Evolutionary conservation across 2,329 filamentous ascomycete genomes (phyloP).

Genomic region (Ascochyta rabiei): DNA sequence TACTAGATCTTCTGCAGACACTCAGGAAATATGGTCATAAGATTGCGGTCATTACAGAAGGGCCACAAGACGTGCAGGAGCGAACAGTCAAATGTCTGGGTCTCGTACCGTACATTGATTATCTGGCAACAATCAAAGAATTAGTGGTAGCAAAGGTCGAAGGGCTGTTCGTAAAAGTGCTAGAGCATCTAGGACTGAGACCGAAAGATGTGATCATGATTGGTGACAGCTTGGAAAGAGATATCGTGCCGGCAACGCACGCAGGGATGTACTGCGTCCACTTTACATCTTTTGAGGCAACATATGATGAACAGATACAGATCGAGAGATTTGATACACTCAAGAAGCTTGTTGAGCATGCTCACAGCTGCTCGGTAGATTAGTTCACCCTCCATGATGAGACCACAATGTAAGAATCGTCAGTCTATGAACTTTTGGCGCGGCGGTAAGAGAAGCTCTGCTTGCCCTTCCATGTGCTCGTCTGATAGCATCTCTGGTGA

Average conservation of each 20-base stretch:
- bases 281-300: neutral
- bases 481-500: neutral
- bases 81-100: slow-evolving; percentile 50
- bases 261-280: slow-evolving; percentile 9
- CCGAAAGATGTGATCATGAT: slow-evolving; percentile 17
- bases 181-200: neutral
- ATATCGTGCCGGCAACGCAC: slow-evolving; percentile 18
- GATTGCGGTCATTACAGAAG: slow-evolving; percentile 56
- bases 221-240: slow-evolving; percentile 22
- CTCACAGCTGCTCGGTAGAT: neutral
- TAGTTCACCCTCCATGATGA: neutral
- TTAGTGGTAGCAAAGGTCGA: slow-evolving; percentile 25
- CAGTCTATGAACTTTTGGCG: slow-evolving; percentile 3
- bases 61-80: slow-evolving; percentile 56
- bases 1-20: slow-evolving; percentile 41
- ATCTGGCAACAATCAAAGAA: slow-evolving; percentile 44
- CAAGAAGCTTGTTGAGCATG: neutral
- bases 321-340: neutral
- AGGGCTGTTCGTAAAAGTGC: neutral
- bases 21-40: slow-evolving; percentile 48
- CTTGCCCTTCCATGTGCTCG: neutral
- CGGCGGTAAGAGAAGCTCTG: neutral
- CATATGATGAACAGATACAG: neutral
- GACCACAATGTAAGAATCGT: no score
- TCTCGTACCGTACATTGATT: slow-evolving; percentile 34